Percentiles rank a stretch among this genome's conserved stretches.
These are phyloP conservation scores for Solanum hybrid DNA, from an alignment of 305 asterid genomes.

Conservation along the genomic window DNA sequence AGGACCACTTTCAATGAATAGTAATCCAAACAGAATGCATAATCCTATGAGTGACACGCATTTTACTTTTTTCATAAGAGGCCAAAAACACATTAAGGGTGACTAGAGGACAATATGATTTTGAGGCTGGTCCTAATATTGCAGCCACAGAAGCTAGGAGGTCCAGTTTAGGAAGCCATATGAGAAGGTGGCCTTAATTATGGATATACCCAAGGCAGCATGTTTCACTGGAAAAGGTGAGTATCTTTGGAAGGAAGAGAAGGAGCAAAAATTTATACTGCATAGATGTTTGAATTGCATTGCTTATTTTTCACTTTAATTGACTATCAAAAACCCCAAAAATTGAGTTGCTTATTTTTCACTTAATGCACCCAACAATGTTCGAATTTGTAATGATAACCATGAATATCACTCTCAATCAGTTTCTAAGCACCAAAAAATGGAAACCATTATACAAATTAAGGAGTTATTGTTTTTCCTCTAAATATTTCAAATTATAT, in stretches of 20 bases:
- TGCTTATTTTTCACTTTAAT: neutral
- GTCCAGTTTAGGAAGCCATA: neutral
- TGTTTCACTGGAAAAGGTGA: neutral
- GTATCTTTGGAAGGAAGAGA: neutral
- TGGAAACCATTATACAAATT: neutral
- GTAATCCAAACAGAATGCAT: neutral
- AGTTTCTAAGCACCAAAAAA: neutral
- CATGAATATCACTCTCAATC: neutral
- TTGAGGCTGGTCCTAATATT: neutral
- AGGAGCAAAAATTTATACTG: neutral
- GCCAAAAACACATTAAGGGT: neutral
- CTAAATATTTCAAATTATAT: neutral
- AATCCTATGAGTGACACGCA: neutral
- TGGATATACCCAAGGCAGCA: neutral
- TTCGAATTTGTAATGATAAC: neutral
- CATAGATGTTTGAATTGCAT: neutral
- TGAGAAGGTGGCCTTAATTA: neutral
- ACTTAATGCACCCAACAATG: neutral
- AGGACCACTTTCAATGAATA: neutral
- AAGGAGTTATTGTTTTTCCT: neutral
- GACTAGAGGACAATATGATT: neutral
- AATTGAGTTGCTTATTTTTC: neutral
- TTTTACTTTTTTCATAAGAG: neutral
- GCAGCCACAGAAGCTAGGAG: neutral
- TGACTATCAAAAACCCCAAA: neutral